Evolutionary conservation across 2,329 filamentous ascomycete genomes (phyloP), one percentile per base, ranked within the genome.

Genomic region (Penicillium concentricum): DNA sequence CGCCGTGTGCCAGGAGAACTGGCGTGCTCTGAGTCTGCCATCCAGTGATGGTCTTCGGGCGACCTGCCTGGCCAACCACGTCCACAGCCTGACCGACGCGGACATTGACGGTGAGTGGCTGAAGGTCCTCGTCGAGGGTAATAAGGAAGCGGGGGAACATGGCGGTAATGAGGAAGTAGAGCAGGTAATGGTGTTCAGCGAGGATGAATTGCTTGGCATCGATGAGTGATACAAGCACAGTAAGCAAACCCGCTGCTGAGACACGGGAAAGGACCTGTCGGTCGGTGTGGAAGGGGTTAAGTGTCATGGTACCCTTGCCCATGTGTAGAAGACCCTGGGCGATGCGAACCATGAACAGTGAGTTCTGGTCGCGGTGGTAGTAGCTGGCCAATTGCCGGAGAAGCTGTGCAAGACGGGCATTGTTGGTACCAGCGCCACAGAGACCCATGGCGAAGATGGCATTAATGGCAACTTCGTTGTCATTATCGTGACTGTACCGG

Each of bases 21-120:
- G 94, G 94, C n/a, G 94, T 99, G 79, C 91, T 97, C 81, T 99
- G 94, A 64, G 94, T 99, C 78, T 99, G 94, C 94, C 94, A 99
- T 51, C 94, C 94, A 10, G 94, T 99, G 69, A 99, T 99, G 2
- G 94, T 99, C 87, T 99, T 97, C 65, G 94, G 94, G 61, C 93
- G 86, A 73, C 94, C 94, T 13, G 95, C 94, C 76, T 97, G 94
- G 50, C 94, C 95, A 39, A 99, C 94, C 41, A 99, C 92, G 73
- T 99, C 94, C 20, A 99, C 95, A 16, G 95, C 94, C 78, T 99
- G 95, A 75, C 94, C 94, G 43, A 99, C 93, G 32, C 94, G 89
- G 16, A 99, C 94, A 68, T 97, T 97, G 71, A 97, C 92, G 51
- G 91, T 93, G 61, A 99, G 80, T 5, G 94, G 94, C 78, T 96